Percentiles rank a stretch among this genome's conserved stretches.
Conservation (phyloP, 352 stramenopile species). For the Globisporangium viniferum region DNA sequence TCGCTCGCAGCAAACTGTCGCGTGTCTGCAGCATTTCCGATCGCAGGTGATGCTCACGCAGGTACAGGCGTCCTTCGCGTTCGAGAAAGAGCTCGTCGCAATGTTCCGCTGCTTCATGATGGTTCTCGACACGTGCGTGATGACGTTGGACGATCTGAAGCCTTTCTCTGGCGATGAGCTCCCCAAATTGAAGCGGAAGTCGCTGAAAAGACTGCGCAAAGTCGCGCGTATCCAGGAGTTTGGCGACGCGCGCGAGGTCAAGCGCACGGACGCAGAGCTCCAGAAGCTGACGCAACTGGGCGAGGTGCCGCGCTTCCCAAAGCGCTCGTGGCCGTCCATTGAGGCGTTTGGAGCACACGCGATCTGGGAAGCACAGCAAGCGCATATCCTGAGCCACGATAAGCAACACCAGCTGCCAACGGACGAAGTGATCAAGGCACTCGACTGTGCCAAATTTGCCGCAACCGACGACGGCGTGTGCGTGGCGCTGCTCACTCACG, state of each 20-base stretch:
- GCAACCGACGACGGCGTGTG: conserved; percentile 33
- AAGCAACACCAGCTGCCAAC: conserved; percentile 10
- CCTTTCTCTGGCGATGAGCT: conserved; percentile 40
- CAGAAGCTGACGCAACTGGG: conserved; percentile 39
- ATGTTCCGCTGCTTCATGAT: conserved; percentile 38
- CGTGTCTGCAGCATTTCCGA: conserved; percentile 28
- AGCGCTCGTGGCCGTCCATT: conserved; percentile 48
- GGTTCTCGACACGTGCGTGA: conserved; percentile 59
- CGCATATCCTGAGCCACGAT: conserved; percentile 21
- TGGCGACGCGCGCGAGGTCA: conserved; percentile 53
- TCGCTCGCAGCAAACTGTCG: conserved; percentile 32
- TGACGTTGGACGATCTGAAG: conserved; percentile 57
- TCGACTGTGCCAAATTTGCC: conserved; percentile 16
- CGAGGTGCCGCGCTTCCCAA: conserved; percentile 49
- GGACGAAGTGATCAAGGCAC: conserved; percentile 22
- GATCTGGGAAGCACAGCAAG: conserved; percentile 25
- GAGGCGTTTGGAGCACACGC: conserved; percentile 33
- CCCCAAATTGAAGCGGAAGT: conserved; percentile 63
- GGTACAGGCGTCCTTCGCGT: conserved; percentile 27
- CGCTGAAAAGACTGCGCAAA: conserved; percentile 68
- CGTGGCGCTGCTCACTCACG: conserved; percentile 48
- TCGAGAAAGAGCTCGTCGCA: conserved; percentile 49
- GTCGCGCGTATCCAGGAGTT: conserved; percentile 47
- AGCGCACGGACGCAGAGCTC: conserved; percentile 39
- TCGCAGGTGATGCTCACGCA: conserved; percentile 32